Evolutionary conservation across 1,284 basidiomycete genomes (phyloP), one percentile per base, ranked within the genome.

Genomic region (Cryptococcus jaspeensis): DNA sequence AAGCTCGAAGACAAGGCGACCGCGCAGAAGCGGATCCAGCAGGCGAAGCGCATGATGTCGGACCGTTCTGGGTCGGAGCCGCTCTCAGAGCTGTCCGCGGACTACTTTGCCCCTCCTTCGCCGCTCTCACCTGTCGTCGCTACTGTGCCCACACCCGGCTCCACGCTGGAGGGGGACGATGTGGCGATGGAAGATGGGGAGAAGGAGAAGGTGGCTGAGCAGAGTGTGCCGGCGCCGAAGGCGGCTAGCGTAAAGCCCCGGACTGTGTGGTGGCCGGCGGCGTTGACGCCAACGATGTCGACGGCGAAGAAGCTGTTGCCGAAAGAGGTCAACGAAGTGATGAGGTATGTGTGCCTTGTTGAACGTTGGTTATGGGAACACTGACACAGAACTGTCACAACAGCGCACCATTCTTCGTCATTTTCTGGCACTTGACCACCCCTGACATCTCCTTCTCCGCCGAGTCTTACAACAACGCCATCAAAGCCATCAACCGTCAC

Each of bases 341-440:
- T 72, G 55, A 63, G 60, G 59, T 63, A 39, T 49, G 62, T 20
- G 5, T 5, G 4, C 28, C 28, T 32, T 22, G 23, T 48, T 23
- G 2, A 2, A 22, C 28, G 18, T 20, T 12, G 18, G 36, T n/a
- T 25, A 28, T 18, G 35, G 18, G 16, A n/a, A 36, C 18, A n/a
- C 39, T 4, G n/a, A 16, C 16, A 22, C 22, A 13, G 15, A 20
- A 43, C 18, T n/a, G n/a, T 25, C n/a, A 9, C 4, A 8, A 25
- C 63, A 93, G 92, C 5, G 86, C 90, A 36, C 88, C 86, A 1
- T 97, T 97, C 78, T 94, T 92, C 66, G 79, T 90, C 42, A 92
- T 92, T 0, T 98, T 96, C 78, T 97, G 94, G 94, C 92, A 95
- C 72, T 75, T 97, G 53, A 88, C 89, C 0, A 87, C 88, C 25